Evolutionary conservation across 805 yeast species (phyloP).

Genomic region (Blastobotrys parvus): DNA sequence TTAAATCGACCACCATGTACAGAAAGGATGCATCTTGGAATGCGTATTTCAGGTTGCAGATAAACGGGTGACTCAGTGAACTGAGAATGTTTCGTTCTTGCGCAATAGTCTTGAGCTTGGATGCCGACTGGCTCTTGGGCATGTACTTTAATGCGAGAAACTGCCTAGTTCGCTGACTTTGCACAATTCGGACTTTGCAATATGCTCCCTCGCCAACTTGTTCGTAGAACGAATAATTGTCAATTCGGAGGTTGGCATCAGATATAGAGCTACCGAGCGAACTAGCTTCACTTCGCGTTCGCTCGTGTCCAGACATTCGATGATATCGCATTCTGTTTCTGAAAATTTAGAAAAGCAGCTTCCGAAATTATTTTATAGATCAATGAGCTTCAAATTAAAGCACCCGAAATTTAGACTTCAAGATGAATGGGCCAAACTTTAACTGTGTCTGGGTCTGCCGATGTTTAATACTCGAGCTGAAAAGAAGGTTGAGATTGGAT

Average conservation of each 20-base stretch:
- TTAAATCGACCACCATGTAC: slow-evolving; percentile 22
- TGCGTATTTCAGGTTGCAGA: slow-evolving; percentile 23
- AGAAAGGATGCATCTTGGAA: slow-evolving; percentile 21
- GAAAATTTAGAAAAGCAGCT: too few relatives aligned
- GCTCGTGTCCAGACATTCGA: too few relatives aligned
- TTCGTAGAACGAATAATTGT: slow-evolving; percentile 33
- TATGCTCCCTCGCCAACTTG: slow-evolving; percentile 79
- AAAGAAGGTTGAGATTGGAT: too few relatives aligned
- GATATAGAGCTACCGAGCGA: too few relatives aligned
- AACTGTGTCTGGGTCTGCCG: too few relatives aligned
- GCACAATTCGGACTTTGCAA: slow-evolving; percentile 61
- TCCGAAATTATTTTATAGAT: too few relatives aligned
- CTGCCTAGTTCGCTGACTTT: slow-evolving; percentile 12
- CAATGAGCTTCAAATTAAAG: too few relatives aligned
- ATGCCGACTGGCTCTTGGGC: slow-evolving; percentile 15
- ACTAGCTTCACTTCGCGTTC: neutral
- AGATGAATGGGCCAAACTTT: too few relatives aligned
- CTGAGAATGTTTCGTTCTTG: slow-evolving; percentile 23
- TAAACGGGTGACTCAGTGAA: slow-evolving; percentile 19
- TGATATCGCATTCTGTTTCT: neutral
- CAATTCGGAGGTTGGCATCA: slow-evolving; percentile 3
- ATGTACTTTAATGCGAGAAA: slow-evolving; percentile 24
- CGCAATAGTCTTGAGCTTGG: slow-evolving; percentile 13
- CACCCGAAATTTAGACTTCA: too few relatives aligned
- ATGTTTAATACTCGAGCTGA: too few relatives aligned